A percentile compares a stretch with the other conserved stretches of the same genome.
Evolutionary conservation across 2,329 filamentous ascomycete species (phyloP).

Genomic region (Neonectria faginata): DNA sequence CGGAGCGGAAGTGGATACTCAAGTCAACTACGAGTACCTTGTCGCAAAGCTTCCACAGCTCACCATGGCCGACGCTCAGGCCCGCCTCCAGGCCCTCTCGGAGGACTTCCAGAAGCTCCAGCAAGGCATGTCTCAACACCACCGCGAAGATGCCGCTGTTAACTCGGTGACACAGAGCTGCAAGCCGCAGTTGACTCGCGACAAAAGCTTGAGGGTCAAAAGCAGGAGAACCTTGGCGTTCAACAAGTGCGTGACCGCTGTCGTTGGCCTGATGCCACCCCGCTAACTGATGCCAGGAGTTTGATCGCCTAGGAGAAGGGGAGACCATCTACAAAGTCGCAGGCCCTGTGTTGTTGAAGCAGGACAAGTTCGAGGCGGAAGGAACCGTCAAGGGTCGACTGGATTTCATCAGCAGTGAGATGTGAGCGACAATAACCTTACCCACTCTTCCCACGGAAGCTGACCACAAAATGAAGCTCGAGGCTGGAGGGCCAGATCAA

Average conservation of each 20-base stretch:
- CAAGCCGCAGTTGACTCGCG: slow-evolving; percentile 80
- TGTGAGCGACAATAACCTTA: slow-evolving; percentile 67
- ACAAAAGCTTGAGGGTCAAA: slow-evolving; percentile 93
- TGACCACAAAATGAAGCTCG: slow-evolving; percentile 44
- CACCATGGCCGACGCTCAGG: slow-evolving; percentile 78
- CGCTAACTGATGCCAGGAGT: slow-evolving; percentile 71
- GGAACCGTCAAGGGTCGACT: slow-evolving; percentile 90
- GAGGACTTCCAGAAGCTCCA: slow-evolving; percentile 91
- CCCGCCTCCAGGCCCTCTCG: slow-evolving; percentile 82
- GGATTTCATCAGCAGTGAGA: slow-evolving; percentile 93
- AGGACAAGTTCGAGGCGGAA: slow-evolving; percentile 90
- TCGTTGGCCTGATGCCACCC: slow-evolving; percentile 1
- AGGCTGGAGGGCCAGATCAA: slow-evolving; percentile 65
- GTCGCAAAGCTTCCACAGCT: background rate
- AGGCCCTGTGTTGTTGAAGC: slow-evolving; percentile 92
- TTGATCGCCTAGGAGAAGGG: slow-evolving; percentile 79
- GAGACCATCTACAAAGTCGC: slow-evolving; percentile 97
- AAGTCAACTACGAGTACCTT: background rate
- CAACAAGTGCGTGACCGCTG: slow-evolving; percentile 70
- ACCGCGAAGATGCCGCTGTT: slow-evolving; percentile 15
- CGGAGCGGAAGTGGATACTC: background rate
- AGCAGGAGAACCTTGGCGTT: slow-evolving; percentile 91
- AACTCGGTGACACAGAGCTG: slow-evolving; percentile 71
- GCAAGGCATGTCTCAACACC: slow-evolving; percentile 67
- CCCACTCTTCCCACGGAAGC: slow-evolving; percentile 9